Percentiles rank a stretch among this genome's conserved stretches.
Conservation (phyloP, 2,329 filamentous ascomycete species). For the Aureobasidium melanogenum region DNA sequence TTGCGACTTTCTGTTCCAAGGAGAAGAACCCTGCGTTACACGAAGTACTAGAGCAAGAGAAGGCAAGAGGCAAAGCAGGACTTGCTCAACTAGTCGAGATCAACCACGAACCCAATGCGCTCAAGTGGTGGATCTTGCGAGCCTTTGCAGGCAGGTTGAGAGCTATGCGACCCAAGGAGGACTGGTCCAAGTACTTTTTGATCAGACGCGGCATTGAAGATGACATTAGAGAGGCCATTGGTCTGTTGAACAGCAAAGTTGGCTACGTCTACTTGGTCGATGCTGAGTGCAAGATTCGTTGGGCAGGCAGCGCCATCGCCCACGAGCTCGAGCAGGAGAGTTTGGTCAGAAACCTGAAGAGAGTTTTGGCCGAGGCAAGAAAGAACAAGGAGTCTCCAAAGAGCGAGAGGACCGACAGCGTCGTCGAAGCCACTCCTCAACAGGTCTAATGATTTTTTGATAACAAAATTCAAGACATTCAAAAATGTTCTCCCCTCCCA, state of each 20-base stretch:
- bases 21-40: constrained; percentile 62
- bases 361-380: constrained; percentile 49
- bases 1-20: constrained; percentile 58
- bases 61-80: constrained; percentile 27
- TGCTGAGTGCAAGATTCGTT: constrained; percentile 77
- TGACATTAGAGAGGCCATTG: constrained; percentile 49
- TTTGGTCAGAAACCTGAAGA: constrained; percentile 55
- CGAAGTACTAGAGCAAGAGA: constrained; percentile 46
- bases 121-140: constrained; percentile 52
- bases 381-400: not conserved
- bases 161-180: constrained; percentile 36
- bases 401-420: not conserved
- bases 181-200: constrained; percentile 52
- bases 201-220: constrained; percentile 49
- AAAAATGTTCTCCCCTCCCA: constrained; percentile 1
- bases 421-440: not conserved
- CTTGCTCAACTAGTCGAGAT: constrained; percentile 70
- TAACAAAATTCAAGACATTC: not conserved
- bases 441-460: not conserved
- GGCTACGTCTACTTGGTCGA: constrained; percentile 92
- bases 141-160: constrained; percentile 45
- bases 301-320: constrained; percentile 75
- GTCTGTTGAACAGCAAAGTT: constrained; percentile 78
- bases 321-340: constrained; percentile 58
- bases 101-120: constrained; percentile 74